Evolutionary conservation across 2,329 filamentous ascomycete genomes (phyloP), one percentile per base, ranked within the genome.

Genomic region (Aschersonia sp.): DNA sequence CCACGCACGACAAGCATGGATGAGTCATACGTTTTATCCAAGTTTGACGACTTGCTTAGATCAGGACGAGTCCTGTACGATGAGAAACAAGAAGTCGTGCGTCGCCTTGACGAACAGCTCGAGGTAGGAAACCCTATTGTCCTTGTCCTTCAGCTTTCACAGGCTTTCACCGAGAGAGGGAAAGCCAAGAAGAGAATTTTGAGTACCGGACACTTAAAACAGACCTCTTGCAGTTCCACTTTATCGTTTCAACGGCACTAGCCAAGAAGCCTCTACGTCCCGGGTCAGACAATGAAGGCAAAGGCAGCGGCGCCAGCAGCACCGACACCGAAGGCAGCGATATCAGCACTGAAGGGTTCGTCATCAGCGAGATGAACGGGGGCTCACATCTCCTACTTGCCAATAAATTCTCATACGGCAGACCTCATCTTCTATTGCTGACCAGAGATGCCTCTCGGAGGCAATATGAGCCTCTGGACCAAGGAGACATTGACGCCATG

Each of bases 341-440:
- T 49, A 67, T 67, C 47, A 61, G 61, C 43, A 61, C 68, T 43
- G 55, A 61, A 0, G 65, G 65, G n/a, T 64, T 68, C 42, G 64
- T 69, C 12, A 54, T 75, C 10, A 56, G 57, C 0, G 55, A 58
- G 11, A 52, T 72, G 11, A 22, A 22, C 22, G 66, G 65, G 14
- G 47, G 29, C 9, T 67, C 69, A 0, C 71, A 76, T 48, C 55
- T 68, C 14, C 58, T 76, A 6, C 60, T 65, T 2, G 56, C 69
- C 49, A 76, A 76, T 56, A 67, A 70, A 47, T 75, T 72, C 52
- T 67, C 65, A 48, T 66, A 69, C 11, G 69, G 68, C 49, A 55
- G 66, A 7, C 70, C 71, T 4, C 71, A 74, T 51, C 57, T 70
- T 4, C 58, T 74, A 11, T 59, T 74, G 12, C 56, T 74, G 47